Evolutionary conservation across 1,139 yeast species (phyloP).

Genomic region (Kluyveromyces sp.): DNA sequence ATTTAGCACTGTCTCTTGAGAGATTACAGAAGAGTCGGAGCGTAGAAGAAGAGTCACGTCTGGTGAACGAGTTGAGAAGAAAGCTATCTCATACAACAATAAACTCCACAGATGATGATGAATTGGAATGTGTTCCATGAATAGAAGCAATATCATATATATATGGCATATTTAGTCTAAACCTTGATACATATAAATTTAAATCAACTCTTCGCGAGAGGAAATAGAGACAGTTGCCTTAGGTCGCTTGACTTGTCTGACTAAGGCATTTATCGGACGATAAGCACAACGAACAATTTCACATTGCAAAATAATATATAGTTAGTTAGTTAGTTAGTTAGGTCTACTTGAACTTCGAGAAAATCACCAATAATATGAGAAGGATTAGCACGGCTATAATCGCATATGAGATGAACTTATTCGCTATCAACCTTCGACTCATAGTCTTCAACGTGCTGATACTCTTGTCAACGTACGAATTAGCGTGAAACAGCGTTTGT

Average conservation of each 20-base stretch:
- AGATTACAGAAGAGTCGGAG: not conserved
- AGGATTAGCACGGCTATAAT: slow-evolving; percentile 83
- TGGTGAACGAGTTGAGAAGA: slow-evolving; percentile 3
- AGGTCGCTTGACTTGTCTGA: too few species aligned
- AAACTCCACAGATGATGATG: slow-evolving; percentile 4
- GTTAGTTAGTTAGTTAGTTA: too few species aligned
- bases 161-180: too few species aligned
- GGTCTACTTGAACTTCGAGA: slow-evolving; percentile 54
- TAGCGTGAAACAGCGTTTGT: slow-evolving; percentile 81
- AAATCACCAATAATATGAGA: slow-evolving; percentile 76
- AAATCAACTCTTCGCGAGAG: too few species aligned
- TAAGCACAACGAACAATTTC: too few species aligned
- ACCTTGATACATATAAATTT: too few species aligned
- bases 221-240: too few species aligned
- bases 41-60: slow-evolving; percentile 3
- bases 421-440: slow-evolving; percentile 94
- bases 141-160: too few species aligned
- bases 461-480: slow-evolving; percentile 84
- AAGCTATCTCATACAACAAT: slow-evolving; percentile 1
- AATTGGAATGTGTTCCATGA: slow-evolving; percentile 2
- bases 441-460: slow-evolving; percentile 80
- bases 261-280: too few species aligned
- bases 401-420: slow-evolving; percentile 88
- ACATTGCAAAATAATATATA: too few species aligned
- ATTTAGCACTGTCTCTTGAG: slow-evolving; percentile 1